phyloP scores from a whole-genome alignment of 495 filamentous ascomycete genomes.

The Stereocaulon alpinum region DNA sequence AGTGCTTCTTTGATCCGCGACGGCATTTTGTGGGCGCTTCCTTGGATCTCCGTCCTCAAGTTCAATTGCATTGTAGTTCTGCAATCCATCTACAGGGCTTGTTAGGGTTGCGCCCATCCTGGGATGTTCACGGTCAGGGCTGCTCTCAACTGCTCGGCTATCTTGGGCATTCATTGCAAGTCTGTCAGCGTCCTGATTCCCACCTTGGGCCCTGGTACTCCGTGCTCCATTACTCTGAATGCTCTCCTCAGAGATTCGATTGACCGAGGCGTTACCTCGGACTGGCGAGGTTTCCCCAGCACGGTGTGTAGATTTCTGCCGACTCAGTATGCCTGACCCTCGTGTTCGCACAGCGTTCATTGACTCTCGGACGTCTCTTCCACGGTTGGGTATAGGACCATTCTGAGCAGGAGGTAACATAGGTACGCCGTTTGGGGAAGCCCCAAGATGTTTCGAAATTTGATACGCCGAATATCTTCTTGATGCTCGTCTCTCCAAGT shows the following conservation, averaged over 20 bases:
- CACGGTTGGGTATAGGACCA: slow-evolving; percentile 78
- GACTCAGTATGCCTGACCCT: slow-evolving; percentile 55
- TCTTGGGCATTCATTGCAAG: slow-evolving; percentile 47
- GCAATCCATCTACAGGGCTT: slow-evolving; percentile 21
- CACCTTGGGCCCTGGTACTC: slow-evolving; percentile 29
- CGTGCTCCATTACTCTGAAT: slow-evolving; percentile 36
- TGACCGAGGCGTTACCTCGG: slow-evolving; percentile 38
- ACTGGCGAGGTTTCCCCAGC: slow-evolving; percentile 50
- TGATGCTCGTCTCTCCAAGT: slow-evolving; percentile 87
- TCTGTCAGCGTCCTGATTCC: slow-evolving; percentile 30
- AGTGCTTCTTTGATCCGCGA: slow-evolving; percentile 12
- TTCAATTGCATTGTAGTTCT: slow-evolving; percentile 10
- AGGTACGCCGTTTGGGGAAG: slow-evolving; percentile 68
- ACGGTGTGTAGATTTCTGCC: slow-evolving; percentile 46
- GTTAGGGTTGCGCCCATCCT: slow-evolving; percentile 28
- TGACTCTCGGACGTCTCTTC: slow-evolving; percentile 79
- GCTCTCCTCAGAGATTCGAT: slow-evolving; percentile 56
- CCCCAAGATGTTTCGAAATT: slow-evolving; percentile 83
- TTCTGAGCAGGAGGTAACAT: slow-evolving; percentile 74
- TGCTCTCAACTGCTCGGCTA: slow-evolving; percentile 43
- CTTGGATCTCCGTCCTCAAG: slow-evolving; percentile 6
- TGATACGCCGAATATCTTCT: slow-evolving; percentile 91
- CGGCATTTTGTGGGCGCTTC: slow-evolving; percentile 19
- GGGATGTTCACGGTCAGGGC: slow-evolving; percentile 24
- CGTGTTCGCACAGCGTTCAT: slow-evolving; percentile 82